These are phyloP conservation scores for Buxus sempervirens DNA, from an alignment of 164 flowering plant genomes.

Conservation along the genomic window DNA sequence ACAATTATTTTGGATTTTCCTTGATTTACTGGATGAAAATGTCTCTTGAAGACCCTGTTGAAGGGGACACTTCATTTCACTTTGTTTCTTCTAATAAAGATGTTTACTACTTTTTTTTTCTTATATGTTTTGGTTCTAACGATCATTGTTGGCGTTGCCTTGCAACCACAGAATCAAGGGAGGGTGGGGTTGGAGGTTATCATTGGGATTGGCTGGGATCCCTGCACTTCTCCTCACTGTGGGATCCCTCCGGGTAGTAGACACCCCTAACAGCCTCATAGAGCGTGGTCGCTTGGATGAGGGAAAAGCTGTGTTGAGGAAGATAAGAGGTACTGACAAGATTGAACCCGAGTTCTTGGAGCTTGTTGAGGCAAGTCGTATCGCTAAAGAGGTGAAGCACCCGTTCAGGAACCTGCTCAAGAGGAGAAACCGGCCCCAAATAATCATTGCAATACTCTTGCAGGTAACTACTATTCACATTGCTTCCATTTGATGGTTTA, in stretches of 20 bases:
- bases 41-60: too few species aligned
- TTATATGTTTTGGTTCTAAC: background rate
- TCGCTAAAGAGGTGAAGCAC: conserved; percentile 72
- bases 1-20: too few species aligned
- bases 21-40: background rate
- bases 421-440: conserved; percentile 69
- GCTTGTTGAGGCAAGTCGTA: conserved; percentile 77
- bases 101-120: background rate
- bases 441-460: conserved; percentile 41
- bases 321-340: conserved; percentile 75
- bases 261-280: conserved; percentile 91
- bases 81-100: background rate
- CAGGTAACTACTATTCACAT: conserved; percentile 38
- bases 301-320: conserved; percentile 69
- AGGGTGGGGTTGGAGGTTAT: conserved; percentile 95
- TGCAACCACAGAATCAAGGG: conserved; percentile 50
- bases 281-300: conserved; percentile 78
- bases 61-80: too few species aligned
- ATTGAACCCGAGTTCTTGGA: conserved; percentile 79
- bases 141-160: background rate
- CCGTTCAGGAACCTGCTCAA: conserved; percentile 78
- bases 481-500: too few species aligned
- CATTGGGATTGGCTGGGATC: conserved; percentile 78
- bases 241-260: conserved; percentile 74
- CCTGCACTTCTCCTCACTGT: conserved; percentile 71